Base-by-base conservation (phyloP, 2,329 filamentous ascomycete genomes). In the Colletotrichum plurivorum region DNA sequence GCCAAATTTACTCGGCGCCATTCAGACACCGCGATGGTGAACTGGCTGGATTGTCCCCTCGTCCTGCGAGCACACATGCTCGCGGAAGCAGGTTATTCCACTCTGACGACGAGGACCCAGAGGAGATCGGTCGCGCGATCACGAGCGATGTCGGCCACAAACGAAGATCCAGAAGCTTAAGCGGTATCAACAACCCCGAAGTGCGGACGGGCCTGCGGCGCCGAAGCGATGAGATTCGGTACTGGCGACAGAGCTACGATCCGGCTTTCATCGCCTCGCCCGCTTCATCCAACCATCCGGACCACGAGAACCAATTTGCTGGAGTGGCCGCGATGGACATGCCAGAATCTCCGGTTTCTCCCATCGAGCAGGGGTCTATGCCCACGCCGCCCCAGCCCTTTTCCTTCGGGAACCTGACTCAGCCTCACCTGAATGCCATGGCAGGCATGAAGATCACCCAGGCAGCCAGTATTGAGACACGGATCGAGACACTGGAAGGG, bases 141-240 rank as follows among this genome's bases (percentile, higher is more conserved):
- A 89, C 88, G 2, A 88, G 85, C 70, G 87, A 89, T 66, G 82
- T 78, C 25, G 82, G 79, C 4, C 76, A 83, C 31, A 85, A 87
- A 53, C 84, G 89, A 51, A 85, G 89, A 53, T 91, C 89, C 2
- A 83, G 88, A 56, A 91, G 89, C 71, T 76, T 91, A 12, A 89
- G 88, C 0, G 20, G 68, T 22, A 56, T 70, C 16, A 69, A 63
- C 18, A 67, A 63, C n/a, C 41, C 43, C 13, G 67, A 58, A 10
- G 22, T 36, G n/a, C 53, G 69, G 12, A 22, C 67, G 4, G 67
- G 67, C 45, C 46, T 67, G 4, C 84, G 88, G 51, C 84, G 88
- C 43, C 85, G 89, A 36, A 91, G 88, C 74, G 88, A 89, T 63
- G 89, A 92, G 76, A 90, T 91, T 46, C 85, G 87, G 13, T 89